Conservation (phyloP, 1,139 yeast genomes). For the Trichomonascaceae sp. region DNA sequence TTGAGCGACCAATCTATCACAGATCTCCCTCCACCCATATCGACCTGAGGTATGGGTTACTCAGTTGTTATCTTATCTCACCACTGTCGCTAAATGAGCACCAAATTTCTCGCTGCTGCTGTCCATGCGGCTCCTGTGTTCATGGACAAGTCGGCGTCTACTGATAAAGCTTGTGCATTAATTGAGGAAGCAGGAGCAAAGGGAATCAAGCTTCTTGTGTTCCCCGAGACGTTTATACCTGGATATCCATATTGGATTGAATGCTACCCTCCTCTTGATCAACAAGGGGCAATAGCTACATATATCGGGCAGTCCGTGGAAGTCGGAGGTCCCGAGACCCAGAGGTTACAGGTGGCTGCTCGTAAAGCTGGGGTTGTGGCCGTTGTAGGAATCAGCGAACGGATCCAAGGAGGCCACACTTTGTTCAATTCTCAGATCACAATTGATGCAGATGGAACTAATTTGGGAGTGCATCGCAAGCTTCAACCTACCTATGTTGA, state of each 20-base stretch:
- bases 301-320: conserved; percentile 18
- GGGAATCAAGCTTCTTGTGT: conserved; percentile 27
- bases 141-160: conserved; percentile 22
- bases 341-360: conserved; percentile 11
- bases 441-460: conserved; percentile 17
- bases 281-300: conserved; percentile 18
- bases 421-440: conserved; percentile 21
- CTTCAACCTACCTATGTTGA: conserved; percentile 21
- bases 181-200: conserved; percentile 21
- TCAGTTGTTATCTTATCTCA: background rate
- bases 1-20: background rate
- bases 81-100: background rate
- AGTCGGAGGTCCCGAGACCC: conserved; percentile 22
- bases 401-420: conserved; percentile 18
- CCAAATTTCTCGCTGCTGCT: conserved; percentile 14
- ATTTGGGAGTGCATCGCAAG: conserved; percentile 19
- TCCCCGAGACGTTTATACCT: conserved; percentile 26
- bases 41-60: background rate
- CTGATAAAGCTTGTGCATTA: conserved; percentile 14
- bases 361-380: conserved; percentile 16
- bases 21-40: background rate
- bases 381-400: conserved; percentile 19
- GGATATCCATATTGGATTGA: conserved; percentile 28
- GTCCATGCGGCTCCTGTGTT: conserved; percentile 19
- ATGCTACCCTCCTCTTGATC: conserved; percentile 21